Evolutionary conservation across 2,329 filamentous ascomycete genomes (phyloP).

Genomic region (Sporothrix luriei): DNA sequence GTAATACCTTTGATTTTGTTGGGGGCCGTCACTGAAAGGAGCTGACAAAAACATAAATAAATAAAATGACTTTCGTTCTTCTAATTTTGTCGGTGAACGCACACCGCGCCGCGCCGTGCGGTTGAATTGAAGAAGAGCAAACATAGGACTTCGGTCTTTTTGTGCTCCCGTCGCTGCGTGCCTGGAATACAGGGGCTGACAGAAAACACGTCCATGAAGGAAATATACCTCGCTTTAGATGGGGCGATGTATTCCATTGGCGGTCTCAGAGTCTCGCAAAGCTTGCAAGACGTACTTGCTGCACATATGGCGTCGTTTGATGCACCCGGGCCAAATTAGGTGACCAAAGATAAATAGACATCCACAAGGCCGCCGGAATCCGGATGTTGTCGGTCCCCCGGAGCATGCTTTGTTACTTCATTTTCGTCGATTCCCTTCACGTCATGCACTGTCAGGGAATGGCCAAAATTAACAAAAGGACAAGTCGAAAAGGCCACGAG

Average conservation of each 20-base stretch:
- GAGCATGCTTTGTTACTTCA: neutral
- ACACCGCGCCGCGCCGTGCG: neutral
- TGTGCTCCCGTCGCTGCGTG: neutral
- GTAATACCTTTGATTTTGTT: constrained; percentile 14
- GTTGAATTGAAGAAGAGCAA: neutral
- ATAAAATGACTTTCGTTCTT: too few relatives aligned
- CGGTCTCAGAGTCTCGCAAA: neutral
- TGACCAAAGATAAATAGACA: neutral
- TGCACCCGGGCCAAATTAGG: neutral
- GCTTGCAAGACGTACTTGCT: neutral
- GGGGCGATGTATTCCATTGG: neutral
- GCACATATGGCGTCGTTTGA: neutral
- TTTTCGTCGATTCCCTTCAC: neutral
- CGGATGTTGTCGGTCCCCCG: neutral
- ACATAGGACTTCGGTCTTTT: constrained; percentile 6
- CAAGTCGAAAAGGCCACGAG: neutral
- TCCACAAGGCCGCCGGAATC: neutral
- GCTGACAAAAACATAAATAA: too few relatives aligned
- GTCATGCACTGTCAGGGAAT: neutral
- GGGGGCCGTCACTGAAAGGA: neutral
- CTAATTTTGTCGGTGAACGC: neutral
- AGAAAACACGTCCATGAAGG: neutral
- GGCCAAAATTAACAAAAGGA: neutral
- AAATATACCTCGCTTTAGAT: too few relatives aligned
- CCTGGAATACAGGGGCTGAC: neutral